phyloP scores from a whole-genome alignment of 139 green algal species.

The Chlorella sp. region DNA sequence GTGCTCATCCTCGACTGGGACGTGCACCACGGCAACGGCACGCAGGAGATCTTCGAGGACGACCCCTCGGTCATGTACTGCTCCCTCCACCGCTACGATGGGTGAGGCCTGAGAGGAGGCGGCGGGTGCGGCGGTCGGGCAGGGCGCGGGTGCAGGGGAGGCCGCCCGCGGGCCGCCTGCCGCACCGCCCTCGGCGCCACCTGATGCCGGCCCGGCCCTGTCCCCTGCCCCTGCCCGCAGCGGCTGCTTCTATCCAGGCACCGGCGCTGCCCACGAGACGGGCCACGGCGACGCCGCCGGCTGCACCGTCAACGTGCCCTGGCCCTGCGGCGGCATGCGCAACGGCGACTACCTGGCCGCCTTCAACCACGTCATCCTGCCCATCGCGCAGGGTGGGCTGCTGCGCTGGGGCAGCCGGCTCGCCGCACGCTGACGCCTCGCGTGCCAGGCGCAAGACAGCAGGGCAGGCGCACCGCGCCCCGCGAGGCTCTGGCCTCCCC shows the following conservation, averaged over 20 bases:
- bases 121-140: no score
- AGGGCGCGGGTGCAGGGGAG: neutral
- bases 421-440: no score
- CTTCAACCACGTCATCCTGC: constrained; percentile 72
- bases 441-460: no score
- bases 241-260: constrained; percentile 43
- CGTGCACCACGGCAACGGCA: constrained; percentile 69
- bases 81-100: constrained; percentile 55
- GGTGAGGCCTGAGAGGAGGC: no score
- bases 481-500: neutral
- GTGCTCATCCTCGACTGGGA: constrained; percentile 57
- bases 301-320: constrained; percentile 77
- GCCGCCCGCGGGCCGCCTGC: no score
- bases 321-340: constrained; percentile 48
- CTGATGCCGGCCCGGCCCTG: no score
- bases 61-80: constrained; percentile 72
- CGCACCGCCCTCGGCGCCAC: no score
- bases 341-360: constrained; percentile 61
- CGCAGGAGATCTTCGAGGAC: constrained; percentile 68
- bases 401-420: no score
- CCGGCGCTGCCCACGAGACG: constrained; percentile 29
- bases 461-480: no score
- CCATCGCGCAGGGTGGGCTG: constrained; percentile 55
- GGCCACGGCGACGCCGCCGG: constrained; percentile 46
- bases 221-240: neutral